A percentile compares a stretch with the other conserved stretches of the same genome.
Conservation (phyloP, 805 yeast species). For the Tetrapisispora phaffii region DNA sequence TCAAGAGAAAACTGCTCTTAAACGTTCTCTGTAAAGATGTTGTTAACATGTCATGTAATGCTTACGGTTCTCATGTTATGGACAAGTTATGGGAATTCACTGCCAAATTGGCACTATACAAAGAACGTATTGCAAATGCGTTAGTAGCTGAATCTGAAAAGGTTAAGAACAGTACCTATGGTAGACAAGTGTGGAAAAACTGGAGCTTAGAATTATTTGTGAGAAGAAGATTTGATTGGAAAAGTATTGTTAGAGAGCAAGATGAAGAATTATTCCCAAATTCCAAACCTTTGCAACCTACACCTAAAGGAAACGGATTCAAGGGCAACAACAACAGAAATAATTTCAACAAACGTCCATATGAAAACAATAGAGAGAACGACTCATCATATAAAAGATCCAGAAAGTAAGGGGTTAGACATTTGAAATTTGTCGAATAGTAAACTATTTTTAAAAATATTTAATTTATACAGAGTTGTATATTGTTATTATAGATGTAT, state of each 20-base stretch:
- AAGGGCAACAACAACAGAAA: neutral
- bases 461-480: neutral
- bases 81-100: conserved; percentile 80
- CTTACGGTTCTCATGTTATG: conserved; percentile 84
- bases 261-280: conserved; percentile 35
- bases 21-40: conserved; percentile 52
- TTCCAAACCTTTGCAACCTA: conserved; percentile 26
- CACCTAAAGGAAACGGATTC: neutral
- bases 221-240: conserved; percentile 60
- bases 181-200: conserved; percentile 88
- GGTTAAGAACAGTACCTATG: conserved; percentile 79
- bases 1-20: conserved; percentile 57
- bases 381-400: neutral
- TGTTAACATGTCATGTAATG: conserved; percentile 61
- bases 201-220: conserved; percentile 78
- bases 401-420: conserved; percentile 1
- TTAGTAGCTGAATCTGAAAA: conserved; percentile 47
- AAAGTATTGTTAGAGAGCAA: conserved; percentile 45
- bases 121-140: conserved; percentile 74
- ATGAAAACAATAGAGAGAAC: neutral
- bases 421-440: no score
- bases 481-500: neutral
- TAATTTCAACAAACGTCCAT: neutral
- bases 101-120: conserved; percentile 64
- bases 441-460: no score